A percentile compares a stretch with the other conserved stretches of the same genome.
phyloP scores from a whole-genome alignment of 1,284 basidiomycete species.

The Tranzscheliella williamsii region DNA sequence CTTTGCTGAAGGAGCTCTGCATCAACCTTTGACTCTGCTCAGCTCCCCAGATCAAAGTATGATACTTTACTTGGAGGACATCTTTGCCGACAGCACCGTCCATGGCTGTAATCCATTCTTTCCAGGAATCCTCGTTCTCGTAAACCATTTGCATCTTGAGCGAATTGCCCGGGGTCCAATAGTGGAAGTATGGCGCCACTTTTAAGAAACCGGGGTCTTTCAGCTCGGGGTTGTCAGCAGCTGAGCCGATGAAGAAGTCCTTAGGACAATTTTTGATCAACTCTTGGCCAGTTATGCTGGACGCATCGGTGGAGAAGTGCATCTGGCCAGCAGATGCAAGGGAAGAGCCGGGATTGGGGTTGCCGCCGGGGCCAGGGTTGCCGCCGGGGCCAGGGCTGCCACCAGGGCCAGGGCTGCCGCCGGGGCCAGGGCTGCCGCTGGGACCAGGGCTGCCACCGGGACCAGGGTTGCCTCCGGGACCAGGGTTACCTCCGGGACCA shows the following conservation, averaged over 20 bases:
- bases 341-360: background rate
- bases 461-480: background rate
- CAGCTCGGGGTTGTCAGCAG: slow-evolving; percentile 25
- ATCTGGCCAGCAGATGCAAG: slow-evolving; percentile 11
- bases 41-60: slow-evolving; percentile 34
- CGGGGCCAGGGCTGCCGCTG: background rate
- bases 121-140: slow-evolving; percentile 24
- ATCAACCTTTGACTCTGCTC: slow-evolving; percentile 21
- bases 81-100: slow-evolving; percentile 3
- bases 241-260: slow-evolving; percentile 25
- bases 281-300: slow-evolving; percentile 24
- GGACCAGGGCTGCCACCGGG: no score
- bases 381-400: background rate
- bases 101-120: slow-evolving; percentile 12
- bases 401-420: background rate
- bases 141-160: slow-evolving; percentile 27
- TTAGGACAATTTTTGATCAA: slow-evolving; percentile 8
- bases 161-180: slow-evolving; percentile 16
- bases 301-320: slow-evolving; percentile 28
- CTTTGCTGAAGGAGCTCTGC: slow-evolving; percentile 25
- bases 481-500: background rate
- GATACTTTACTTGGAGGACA: slow-evolving; percentile 18
- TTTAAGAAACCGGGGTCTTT: slow-evolving; percentile 9
- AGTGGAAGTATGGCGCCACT: slow-evolving; percentile 16
- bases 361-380: background rate